Evolutionary conservation across 257 asterid species (phyloP).

Genomic region (Lantana camara): DNA sequence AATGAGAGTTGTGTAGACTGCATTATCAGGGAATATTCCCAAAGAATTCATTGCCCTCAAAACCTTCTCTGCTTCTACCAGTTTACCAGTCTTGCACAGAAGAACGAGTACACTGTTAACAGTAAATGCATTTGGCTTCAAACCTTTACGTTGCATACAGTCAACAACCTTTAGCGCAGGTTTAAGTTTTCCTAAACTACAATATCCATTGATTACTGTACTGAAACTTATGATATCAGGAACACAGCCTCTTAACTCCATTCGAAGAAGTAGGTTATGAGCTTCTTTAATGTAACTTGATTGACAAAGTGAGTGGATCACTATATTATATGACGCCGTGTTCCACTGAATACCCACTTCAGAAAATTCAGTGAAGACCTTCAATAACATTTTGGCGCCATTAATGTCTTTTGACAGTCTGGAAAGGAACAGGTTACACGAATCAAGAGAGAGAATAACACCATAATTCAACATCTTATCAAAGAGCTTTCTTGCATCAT

Average conservation of each 20-base stretch:
- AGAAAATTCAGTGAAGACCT: slow-evolving; percentile 65
- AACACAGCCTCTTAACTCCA: slow-evolving; percentile 71
- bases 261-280: slow-evolving; percentile 67
- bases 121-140: slow-evolving; percentile 76
- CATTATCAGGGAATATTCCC: slow-evolving; percentile 74
- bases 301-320: slow-evolving; percentile 72
- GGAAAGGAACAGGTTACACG: slow-evolving; percentile 79
- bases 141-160: slow-evolving; percentile 63
- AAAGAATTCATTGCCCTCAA: slow-evolving; percentile 72
- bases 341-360: slow-evolving; percentile 77
- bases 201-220: slow-evolving; percentile 79
- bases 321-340: slow-evolving; percentile 69
- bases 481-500: slow-evolving; percentile 67
- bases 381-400: slow-evolving; percentile 50
- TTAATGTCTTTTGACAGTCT: slow-evolving; percentile 44
- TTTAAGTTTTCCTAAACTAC: slow-evolving; percentile 58
- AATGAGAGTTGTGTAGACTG: slow-evolving; percentile 80
- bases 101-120: slow-evolving; percentile 71
- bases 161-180: slow-evolving; percentile 52
- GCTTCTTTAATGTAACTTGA: slow-evolving; percentile 68
- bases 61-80: slow-evolving; percentile 69
- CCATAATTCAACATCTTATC: slow-evolving; percentile 77
- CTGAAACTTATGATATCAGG: slow-evolving; percentile 88
- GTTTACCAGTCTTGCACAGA: slow-evolving; percentile 65
- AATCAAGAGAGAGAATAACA: slow-evolving; percentile 67